Percentiles rank a stretch among this genome's conserved stretches.
phyloP scores from a whole-genome alignment of 2,329 filamentous ascomycete genomes.

The Teratosphaeria viscida region DNA sequence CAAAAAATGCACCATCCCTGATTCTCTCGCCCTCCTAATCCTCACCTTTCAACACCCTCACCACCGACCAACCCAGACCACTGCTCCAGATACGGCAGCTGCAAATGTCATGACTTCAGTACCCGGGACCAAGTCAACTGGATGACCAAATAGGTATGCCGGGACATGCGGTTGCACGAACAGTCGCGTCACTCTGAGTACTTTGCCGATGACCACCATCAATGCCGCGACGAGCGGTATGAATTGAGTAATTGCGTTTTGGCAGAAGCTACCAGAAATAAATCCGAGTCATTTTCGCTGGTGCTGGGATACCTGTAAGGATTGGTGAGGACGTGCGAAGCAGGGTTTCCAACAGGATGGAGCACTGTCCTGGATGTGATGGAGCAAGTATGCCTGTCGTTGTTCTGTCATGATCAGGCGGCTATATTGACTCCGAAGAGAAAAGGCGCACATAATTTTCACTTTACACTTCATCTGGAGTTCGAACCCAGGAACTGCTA shows the following conservation, averaged over 20 bases:
- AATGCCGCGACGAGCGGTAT: background rate
- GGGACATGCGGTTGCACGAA: background rate
- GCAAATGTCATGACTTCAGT: background rate
- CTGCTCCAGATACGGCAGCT: background rate
- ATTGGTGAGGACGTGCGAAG: background rate
- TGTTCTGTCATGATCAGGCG: too few relatives aligned
- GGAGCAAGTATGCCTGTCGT: background rate
- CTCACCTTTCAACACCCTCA: background rate
- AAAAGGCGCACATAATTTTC: too few relatives aligned
- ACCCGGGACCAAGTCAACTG: background rate
- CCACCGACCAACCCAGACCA: background rate
- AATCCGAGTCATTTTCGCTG: background rate
- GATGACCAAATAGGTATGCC: background rate
- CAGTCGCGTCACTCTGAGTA: background rate
- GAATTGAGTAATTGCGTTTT: background rate
- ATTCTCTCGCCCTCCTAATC: background rate
- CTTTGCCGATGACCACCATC: background rate
- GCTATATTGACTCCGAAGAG: too few relatives aligned
- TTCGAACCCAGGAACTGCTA: too few relatives aligned
- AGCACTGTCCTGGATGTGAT: background rate
- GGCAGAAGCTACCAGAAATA: background rate
- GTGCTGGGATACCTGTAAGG: background rate
- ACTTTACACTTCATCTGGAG: too few relatives aligned
- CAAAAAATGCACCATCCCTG: background rate
- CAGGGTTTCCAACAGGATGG: background rate